Percentiles rank a stretch among this genome's conserved stretches.
Conservation (phyloP, 345 rosid genomes). For the Gossypium sturtianum region DNA sequence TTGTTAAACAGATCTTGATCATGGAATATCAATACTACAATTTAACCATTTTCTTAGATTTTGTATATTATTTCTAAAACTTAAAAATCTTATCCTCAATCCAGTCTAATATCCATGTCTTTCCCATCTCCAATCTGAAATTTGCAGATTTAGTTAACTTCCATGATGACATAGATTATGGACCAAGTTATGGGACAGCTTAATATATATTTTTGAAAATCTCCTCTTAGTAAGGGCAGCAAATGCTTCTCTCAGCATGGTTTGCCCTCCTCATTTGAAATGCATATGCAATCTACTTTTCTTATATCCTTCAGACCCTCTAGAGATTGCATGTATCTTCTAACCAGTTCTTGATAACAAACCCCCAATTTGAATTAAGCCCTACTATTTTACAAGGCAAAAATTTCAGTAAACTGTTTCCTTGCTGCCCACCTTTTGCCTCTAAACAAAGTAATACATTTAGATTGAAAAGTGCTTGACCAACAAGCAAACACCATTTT, state of each 20-base stretch:
- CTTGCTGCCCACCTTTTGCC: neutral
- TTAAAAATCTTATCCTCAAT: too few species aligned
- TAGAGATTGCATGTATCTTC: neutral
- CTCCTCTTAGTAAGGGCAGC: neutral
- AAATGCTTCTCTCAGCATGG: neutral
- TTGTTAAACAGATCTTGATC: neutral
- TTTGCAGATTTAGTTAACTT: neutral
- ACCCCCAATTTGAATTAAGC: neutral
- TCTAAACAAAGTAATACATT: neutral
- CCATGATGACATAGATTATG: neutral
- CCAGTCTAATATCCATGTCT: too few species aligned
- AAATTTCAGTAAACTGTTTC: neutral
- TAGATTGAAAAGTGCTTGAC: neutral
- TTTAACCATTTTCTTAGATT: neutral
- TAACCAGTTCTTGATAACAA: neutral
- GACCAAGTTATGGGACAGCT: neutral
- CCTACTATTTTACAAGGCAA: neutral
- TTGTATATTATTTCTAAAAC: too few species aligned
- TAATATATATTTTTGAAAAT: neutral
- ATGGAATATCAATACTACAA: neutral
- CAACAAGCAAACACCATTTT: neutral
- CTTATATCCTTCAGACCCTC: neutral
- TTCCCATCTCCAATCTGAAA: neutral
- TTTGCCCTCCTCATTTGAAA: neutral
- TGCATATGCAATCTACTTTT: neutral